A percentile compares a stretch with the other conserved stretches of the same genome.
These are phyloP conservation scores for Sabuloglossum arenarium DNA, from an alignment of 495 filamentous ascomycete genomes.

Conservation along the genomic window DNA sequence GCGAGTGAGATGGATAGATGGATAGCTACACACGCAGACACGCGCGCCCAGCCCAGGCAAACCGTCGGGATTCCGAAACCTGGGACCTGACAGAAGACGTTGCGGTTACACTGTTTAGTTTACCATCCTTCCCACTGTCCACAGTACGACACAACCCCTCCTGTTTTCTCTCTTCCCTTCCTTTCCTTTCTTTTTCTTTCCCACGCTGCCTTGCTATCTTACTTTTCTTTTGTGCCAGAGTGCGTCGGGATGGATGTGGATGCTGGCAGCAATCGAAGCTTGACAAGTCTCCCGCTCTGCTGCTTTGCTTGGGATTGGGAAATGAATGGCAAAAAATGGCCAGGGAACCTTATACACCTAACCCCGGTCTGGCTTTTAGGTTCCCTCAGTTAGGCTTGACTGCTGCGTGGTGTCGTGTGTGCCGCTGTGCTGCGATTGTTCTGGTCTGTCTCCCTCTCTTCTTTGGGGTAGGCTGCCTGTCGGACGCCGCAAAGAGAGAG, in stretches of 20 bases:
- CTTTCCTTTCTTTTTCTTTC: conserved; percentile 7
- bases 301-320: too few species aligned
- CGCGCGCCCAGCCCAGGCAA: not conserved
- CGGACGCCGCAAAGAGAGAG: too few species aligned
- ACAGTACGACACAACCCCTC: not conserved
- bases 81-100: not conserved
- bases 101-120: not conserved
- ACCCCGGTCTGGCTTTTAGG: too few species aligned
- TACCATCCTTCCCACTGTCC: conserved; percentile 1
- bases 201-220: conserved; percentile 8
- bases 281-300: not conserved
- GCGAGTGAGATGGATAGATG: not conserved
- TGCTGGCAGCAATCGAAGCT: not conserved
- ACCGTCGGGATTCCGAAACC: not conserved
- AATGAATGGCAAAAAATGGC: not conserved
- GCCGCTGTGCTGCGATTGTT: too few species aligned
- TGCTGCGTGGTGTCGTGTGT: too few species aligned
- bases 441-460: too few species aligned
- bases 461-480: too few species aligned
- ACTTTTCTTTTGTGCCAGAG: conserved; percentile 6
- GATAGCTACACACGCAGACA: not conserved
- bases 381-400: too few species aligned
- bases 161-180: conserved; percentile 3
- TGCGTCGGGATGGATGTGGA: conserved; percentile 5
- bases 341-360: too few species aligned